Evolutionary conservation across 2,329 filamentous ascomycete species (phyloP), one percentile per base, ranked within the genome.

Genomic region (Fusarium sp.): DNA sequence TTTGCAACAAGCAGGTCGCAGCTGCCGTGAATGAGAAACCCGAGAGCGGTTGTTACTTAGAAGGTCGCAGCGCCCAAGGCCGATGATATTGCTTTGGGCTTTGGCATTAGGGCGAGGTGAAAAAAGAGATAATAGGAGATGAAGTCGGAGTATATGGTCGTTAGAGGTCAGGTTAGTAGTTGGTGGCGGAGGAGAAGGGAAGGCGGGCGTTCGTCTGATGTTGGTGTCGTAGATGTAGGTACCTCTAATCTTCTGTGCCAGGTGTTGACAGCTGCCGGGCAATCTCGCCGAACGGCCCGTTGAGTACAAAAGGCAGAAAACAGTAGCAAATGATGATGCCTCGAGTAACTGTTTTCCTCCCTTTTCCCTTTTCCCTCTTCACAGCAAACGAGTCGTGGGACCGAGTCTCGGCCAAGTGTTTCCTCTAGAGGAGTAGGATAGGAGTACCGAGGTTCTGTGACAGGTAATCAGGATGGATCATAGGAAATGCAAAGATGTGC

Each of bases 11-110:
- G 53, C 59, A 53, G 46, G 46, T 66, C 51, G 61, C 33, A 66
- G 59, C 59, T 62, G 51, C 62, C 55, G 71, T 74, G 71, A 73
- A 72, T 69, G 38, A 53, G 56, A 67, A 67, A n/a, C 24, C 40
- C 44, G 42, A 6, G 10, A 53, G 56, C 59, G 42, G 20, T 58
- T 24, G 62, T 51, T 62, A 59, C 31, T 53, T 51, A 60, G 40
- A 58, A 36, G 33, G 24, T 35, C 38, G 38, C 51, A 62, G 35
- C 33, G 49, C 6, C 22, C 33, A 40, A 66, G 44, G 44, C 44
- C 44, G 46, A 59, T 42, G 56, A 58, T 49, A 22, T 71, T 62
- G 20, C 27, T 12, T 16, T 57, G 22, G 40, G 49, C 51, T 69
- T 71, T 12, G 29, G 38, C 16, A 53, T 44, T 24, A 31, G 51